Evolutionary conservation across 768 basidiomycete genomes (phyloP).

Genomic region (Steccherinum ochraceum): DNA sequence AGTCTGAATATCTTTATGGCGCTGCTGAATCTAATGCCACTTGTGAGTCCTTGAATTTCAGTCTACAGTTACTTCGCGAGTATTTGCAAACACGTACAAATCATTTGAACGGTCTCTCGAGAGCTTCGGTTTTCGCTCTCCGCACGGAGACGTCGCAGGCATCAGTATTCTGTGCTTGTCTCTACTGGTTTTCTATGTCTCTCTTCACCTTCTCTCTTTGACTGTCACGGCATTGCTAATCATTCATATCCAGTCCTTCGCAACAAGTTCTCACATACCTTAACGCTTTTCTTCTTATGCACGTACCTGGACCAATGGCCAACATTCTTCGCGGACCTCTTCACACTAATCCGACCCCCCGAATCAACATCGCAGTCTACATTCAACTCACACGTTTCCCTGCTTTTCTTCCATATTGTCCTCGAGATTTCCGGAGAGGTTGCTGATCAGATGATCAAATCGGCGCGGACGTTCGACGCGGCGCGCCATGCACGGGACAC

Average conservation of each 20-base stretch:
- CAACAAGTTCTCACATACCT: constrained; percentile 92
- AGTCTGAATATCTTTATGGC: constrained; percentile 83
- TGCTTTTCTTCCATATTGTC: constrained; percentile 87
- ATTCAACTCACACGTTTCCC: constrained; percentile 79
- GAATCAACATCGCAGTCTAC: constrained; percentile 49
- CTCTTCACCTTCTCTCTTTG: too few species aligned
- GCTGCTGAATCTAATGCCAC: constrained; percentile 73
- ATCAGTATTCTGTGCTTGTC: too few species aligned
- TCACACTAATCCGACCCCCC: constrained; percentile 62
- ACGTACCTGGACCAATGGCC: constrained; percentile 86
- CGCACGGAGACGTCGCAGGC: too few species aligned
- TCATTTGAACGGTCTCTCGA: too few species aligned
- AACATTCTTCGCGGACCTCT: constrained; percentile 73
- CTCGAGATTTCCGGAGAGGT: constrained; percentile 96
- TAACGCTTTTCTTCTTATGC: constrained; percentile 84
- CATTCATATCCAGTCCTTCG: constrained; percentile 56
- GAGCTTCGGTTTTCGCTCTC: too few species aligned
- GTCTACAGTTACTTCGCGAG: not conserved
- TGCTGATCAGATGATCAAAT: constrained; percentile 91
- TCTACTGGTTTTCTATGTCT: too few species aligned
- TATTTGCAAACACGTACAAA: too few species aligned
- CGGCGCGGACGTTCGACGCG: constrained; percentile 67
- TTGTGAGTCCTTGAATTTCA: constrained; percentile 48
- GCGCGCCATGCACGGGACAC: constrained; percentile 77
- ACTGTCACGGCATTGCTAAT: too few species aligned